phyloP scores from a whole-genome alignment of 768 basidiomycete species.

The Obba rivulosa region DNA sequence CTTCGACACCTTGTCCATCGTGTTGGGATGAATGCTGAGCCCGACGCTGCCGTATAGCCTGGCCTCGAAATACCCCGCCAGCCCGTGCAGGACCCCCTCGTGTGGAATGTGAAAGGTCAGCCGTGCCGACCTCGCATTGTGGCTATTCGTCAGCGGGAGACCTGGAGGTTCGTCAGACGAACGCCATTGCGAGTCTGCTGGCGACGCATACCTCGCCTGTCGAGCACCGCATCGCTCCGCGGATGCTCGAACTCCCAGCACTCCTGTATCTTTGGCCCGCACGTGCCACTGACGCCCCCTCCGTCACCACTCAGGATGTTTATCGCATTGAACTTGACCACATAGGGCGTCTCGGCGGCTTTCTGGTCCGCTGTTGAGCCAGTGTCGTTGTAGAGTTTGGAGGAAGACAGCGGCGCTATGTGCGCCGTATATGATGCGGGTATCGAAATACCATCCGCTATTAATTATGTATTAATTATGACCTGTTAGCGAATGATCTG shows the following conservation, averaged over 20 bases:
- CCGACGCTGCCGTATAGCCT: conserved; percentile 87
- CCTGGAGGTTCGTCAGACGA: conserved; percentile 39
- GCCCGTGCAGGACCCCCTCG: conserved; percentile 87
- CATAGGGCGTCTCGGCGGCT: conserved; percentile 88
- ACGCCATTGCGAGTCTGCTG: neutral
- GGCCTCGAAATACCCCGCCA: conserved; percentile 97
- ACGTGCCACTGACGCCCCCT: conserved; percentile 53
- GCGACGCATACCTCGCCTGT: conserved; percentile 53
- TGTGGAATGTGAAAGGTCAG: conserved; percentile 91
- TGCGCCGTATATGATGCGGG: conserved; percentile 95
- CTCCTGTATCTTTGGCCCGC: conserved; percentile 83
- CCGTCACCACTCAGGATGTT: conserved; percentile 82
- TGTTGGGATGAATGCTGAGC: conserved; percentile 89
- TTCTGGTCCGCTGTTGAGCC: conserved; percentile 59
- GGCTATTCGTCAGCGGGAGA: conserved; percentile 89
- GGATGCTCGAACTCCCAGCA: conserved; percentile 99
- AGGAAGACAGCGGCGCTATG: conserved; percentile 90
- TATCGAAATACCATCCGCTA: conserved; percentile 92
- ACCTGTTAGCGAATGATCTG: neutral
- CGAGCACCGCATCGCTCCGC: conserved; percentile 67
- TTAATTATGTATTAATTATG: neutral
- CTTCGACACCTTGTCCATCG: conserved; percentile 80
- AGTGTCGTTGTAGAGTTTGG: conserved; percentile 87
- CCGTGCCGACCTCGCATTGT: conserved; percentile 86
- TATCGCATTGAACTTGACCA: conserved; percentile 96